Conservation (phyloP, 1,139 yeast species). For the Sugiyamaella xylanicola region DNA sequence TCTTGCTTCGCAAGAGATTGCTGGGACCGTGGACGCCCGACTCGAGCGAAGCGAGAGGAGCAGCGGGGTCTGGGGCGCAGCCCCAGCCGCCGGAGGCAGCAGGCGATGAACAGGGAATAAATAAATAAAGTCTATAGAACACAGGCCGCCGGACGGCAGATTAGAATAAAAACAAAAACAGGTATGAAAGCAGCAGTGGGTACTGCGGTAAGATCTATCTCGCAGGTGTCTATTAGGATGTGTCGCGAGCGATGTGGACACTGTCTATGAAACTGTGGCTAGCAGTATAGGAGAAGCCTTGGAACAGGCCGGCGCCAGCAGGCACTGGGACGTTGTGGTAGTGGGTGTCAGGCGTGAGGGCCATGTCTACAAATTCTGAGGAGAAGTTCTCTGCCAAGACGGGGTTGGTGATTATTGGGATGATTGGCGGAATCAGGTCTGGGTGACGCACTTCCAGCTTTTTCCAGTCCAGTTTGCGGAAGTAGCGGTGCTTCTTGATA, state of each 20-base stretch:
- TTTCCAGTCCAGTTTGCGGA: slow-evolving; percentile 79
- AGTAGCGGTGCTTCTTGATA: slow-evolving; percentile 72
- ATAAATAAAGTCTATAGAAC: not conserved
- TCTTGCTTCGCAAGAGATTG: not conserved
- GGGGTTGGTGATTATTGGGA: slow-evolving; percentile 84
- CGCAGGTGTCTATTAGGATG: no score
- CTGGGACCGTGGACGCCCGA: not conserved
- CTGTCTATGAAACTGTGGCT: slow-evolving; percentile 38
- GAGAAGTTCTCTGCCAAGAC: slow-evolving; percentile 91
- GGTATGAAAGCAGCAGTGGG: no score
- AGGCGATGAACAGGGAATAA: not conserved
- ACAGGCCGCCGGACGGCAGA: not conserved
- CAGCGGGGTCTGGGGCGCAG: not conserved
- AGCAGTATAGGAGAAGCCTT: slow-evolving; percentile 42
- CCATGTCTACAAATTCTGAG: slow-evolving; percentile 81
- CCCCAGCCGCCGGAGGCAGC: not conserved
- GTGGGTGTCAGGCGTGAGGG: slow-evolving; percentile 40
- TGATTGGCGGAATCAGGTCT: slow-evolving; percentile 69
- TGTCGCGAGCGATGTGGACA: not conserved
- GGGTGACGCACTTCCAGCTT: slow-evolving; percentile 53
- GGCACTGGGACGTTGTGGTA: slow-evolving; percentile 25
- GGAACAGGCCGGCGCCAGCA: slow-evolving; percentile 30
- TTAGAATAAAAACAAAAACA: not conserved
- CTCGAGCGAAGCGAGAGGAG: not conserved
- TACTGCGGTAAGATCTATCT: no score